Evolutionary conservation across 208 protist species (phyloP), one percentile per base, ranked within the genome.

Genomic region (Crithidia brevicula): DNA sequence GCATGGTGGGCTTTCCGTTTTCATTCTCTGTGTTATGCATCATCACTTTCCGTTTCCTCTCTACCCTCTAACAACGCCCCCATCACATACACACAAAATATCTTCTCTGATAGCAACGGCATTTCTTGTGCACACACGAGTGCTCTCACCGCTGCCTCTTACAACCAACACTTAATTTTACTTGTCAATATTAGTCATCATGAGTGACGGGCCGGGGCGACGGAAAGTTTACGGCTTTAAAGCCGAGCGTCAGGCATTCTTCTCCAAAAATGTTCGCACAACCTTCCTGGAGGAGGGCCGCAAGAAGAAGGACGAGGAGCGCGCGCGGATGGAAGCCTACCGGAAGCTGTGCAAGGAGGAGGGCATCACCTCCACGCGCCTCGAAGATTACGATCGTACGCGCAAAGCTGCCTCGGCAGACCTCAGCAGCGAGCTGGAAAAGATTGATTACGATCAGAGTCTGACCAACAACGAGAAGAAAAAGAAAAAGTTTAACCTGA

Each of bases 381-480:
- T 96, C 1, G 80, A 89, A 42, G 88, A 93, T 62, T 96, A 96
- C 76, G 92, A 96, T 64, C 42, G 58, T 18, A 56, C 74, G 0
- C 77, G 85, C 22, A 51, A 83, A 25, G 74, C 76, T 13, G 87
- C 81, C 15, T 47, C 79, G 0, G 62, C 72, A 1, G 9, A 59
- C 3, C 81, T 96, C 2, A 67, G 66, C 33, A 72, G 85, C n/a
- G 69, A 40, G 25, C 66, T 96, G 6, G 73, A 95, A 51, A 53
- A 77, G 13, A 76, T 96, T 53, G 87, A 94, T 68, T 82, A 93
- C 57, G 89, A 96, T 61, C 86, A 93, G 60, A 94, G 82, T 54
- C 76, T 96, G 15, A 93, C 92, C 18, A 93, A 94, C 73, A 83
- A 85, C 51, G 85, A 96, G 52, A 94, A 94, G 72, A 90, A 91